Conservation (phyloP, 2,329 filamentous ascomycete genomes). For the Penicillium brasilianum region DNA sequence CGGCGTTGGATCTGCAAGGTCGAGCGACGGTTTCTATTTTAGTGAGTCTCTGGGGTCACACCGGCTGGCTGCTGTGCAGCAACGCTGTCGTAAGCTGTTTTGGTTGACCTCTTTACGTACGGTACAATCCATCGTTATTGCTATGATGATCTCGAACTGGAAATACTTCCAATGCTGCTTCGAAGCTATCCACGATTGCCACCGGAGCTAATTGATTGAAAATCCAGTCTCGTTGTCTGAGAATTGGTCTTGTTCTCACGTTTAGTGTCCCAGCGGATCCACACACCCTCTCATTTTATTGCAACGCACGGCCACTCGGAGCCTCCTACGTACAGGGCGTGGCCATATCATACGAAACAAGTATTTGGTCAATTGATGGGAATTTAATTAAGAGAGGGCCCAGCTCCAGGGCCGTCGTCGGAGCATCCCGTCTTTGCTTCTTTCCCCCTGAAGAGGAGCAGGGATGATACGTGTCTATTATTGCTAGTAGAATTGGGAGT, state of each 20-base stretch:
- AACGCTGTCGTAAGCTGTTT: constrained; percentile 17
- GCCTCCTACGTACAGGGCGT: not conserved
- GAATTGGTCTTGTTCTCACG: not conserved
- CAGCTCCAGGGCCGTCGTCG: not conserved
- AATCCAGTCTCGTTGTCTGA: not conserved
- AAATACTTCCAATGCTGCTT: not conserved
- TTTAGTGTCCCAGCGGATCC: not conserved
- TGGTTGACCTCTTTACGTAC: not conserved
- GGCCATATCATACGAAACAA: constrained; percentile 4
- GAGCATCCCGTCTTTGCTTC: not conserved
- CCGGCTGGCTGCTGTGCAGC: constrained; percentile 17
- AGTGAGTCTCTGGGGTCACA: constrained; percentile 25
- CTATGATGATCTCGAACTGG: too few relatives aligned
- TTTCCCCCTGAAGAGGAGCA: not conserved
- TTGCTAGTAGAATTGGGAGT: not conserved
- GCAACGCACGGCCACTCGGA: constrained; percentile 3
- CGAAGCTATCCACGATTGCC: not conserved
- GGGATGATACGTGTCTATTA: not conserved
- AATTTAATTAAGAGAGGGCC: not conserved
- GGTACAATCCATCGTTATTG: not conserved
- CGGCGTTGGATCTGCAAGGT: constrained; percentile 29
- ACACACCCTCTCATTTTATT: not conserved
- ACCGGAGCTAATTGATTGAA: too few relatives aligned
- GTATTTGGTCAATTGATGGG: not conserved
- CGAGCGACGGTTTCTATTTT: constrained; percentile 25